Evolutionary conservation across 2,329 filamentous ascomycete species (phyloP).

Genomic region (Huntiella moniliformis): DNA sequence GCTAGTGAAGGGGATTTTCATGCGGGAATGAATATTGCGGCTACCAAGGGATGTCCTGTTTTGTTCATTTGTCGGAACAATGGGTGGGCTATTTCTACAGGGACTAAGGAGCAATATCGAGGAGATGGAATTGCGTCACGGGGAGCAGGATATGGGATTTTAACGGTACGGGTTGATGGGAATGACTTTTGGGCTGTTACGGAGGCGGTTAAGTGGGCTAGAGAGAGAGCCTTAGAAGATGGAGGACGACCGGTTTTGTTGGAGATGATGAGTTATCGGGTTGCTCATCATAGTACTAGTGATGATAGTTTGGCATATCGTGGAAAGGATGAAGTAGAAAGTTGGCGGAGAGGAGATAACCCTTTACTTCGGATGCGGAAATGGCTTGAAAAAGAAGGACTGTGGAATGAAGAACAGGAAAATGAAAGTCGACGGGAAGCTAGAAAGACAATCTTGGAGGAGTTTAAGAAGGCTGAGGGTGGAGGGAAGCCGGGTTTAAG

Average conservation of each 20-base stretch:
- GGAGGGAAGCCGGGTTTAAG: constrained; percentile 59
- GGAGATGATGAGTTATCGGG: constrained; percentile 96
- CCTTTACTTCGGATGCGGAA: constrained; percentile 71
- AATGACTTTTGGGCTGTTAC: constrained; percentile 84
- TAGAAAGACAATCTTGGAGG: constrained; percentile 59
- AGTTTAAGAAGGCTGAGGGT: constrained; percentile 67
- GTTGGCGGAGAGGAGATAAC: constrained; percentile 84
- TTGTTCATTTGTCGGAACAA: constrained; percentile 89
- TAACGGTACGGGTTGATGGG: constrained; percentile 82
- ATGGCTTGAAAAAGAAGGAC: constrained; percentile 66
- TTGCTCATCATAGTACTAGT: constrained; percentile 89
- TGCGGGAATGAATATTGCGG: constrained; percentile 75
- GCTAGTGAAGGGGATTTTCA: constrained; percentile 87
- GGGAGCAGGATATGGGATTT: constrained; percentile 81
- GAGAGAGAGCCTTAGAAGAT: constrained; percentile 57
- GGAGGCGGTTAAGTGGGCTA: constrained; percentile 59
- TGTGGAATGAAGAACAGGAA: constrained; percentile 77
- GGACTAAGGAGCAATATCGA: constrained; percentile 76
- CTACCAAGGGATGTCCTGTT: constrained; percentile 70
- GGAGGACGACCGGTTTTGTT: constrained; percentile 73
- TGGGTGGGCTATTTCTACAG: constrained; percentile 77
- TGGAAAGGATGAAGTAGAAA: constrained; percentile 79
- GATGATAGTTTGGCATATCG: constrained; percentile 96
- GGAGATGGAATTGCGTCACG: constrained; percentile 80
- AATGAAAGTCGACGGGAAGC: constrained; percentile 46